Evolutionary conservation across 371 early-diverging fungal species (phyloP), one percentile per base, ranked within the genome.

Genomic region (Apophysomyces sp.): DNA sequence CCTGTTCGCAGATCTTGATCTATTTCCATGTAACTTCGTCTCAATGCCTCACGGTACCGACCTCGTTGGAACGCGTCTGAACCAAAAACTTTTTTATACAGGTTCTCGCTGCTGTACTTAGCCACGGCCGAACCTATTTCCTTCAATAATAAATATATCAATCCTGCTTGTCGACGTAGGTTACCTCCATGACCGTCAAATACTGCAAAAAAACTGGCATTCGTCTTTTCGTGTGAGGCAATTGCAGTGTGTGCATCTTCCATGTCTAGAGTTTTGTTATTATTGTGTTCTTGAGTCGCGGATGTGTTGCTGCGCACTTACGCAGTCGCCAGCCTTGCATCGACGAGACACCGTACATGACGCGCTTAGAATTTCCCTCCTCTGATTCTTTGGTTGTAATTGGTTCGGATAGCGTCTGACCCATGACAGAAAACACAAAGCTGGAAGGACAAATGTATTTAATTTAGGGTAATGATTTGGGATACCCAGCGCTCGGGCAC

Each of bases 261-360:
- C 98, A 98, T 98, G 57, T 82, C 94, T 94, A 78, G 26, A 68
- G 16, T 5, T 6, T 0, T 21, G 4, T 44, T 21, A 12, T 29
- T 18, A 32, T 28, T 31, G 3, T 44, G 21, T 9, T 18, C 44
- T n/a, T n/a, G 5, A 44, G 18, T 15, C 2, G 41, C 16, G 11
- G 2, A 5, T 34, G 5, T 12, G 12, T 13, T 44, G 21, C 24
- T 44, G 18, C 5, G n/a, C 24, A 61, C 69, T 28, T 91, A 96
- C 96, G 91, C 68, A 95, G 87, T 73, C 98, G 84, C 98, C 98
- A 98, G 57, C 98, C 98, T 80, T 98, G 97, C 98, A 98, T 98
- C 34, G 86, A 85, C 18, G 92, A 92, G 32, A 93, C 90, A 39
- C 90, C 98, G 73, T 86, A 98, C 37, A 82, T 76, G 63, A 92